phyloP scores from a whole-genome alignment of 2,329 filamentous ascomycete species.

The Orbilia quercus region DNA sequence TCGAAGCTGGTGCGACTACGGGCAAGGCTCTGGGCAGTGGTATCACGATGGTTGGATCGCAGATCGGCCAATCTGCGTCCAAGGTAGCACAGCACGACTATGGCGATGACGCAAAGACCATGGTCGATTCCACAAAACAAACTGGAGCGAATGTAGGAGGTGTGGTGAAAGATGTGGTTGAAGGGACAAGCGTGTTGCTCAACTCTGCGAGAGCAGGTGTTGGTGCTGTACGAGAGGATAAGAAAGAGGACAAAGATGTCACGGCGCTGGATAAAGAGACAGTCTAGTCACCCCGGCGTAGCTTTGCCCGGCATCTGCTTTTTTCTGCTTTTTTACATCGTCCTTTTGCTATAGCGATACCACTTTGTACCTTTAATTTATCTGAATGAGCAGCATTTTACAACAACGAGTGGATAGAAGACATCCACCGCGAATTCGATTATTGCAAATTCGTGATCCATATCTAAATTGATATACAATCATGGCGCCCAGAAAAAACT shows the following conservation, averaged over 20 bases:
- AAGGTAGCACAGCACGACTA: slow-evolving; percentile 56
- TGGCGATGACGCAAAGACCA: slow-evolving; percentile 54
- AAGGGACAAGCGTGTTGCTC: slow-evolving; percentile 56
- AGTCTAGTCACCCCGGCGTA: too few species aligned
- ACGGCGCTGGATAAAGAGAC: too few species aligned
- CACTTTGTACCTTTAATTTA: too few species aligned
- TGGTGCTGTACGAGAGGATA: slow-evolving; percentile 50
- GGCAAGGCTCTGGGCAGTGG: slow-evolving; percentile 39
- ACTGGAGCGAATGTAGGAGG: slow-evolving; percentile 49
- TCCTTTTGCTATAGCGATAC: too few species aligned
- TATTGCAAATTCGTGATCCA: too few species aligned
- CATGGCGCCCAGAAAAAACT: too few species aligned
- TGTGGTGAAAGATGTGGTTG: slow-evolving; percentile 33
- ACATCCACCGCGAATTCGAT: too few species aligned
- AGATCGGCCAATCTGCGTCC: slow-evolving; percentile 49
- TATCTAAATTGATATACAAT: too few species aligned
- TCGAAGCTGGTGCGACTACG: slow-evolving; percentile 47
- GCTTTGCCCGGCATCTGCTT: too few species aligned
- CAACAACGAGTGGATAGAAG: too few species aligned
- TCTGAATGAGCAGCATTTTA: too few species aligned
- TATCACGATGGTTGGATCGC: slow-evolving; percentile 36
- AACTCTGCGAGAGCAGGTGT: slow-evolving; percentile 55
- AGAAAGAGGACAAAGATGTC: neutral
- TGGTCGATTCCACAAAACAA: slow-evolving; percentile 51
- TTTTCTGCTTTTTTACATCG: too few species aligned